Conservation (phyloP, 805 yeast genomes). For the Metschnikowia henanensis region DNA sequence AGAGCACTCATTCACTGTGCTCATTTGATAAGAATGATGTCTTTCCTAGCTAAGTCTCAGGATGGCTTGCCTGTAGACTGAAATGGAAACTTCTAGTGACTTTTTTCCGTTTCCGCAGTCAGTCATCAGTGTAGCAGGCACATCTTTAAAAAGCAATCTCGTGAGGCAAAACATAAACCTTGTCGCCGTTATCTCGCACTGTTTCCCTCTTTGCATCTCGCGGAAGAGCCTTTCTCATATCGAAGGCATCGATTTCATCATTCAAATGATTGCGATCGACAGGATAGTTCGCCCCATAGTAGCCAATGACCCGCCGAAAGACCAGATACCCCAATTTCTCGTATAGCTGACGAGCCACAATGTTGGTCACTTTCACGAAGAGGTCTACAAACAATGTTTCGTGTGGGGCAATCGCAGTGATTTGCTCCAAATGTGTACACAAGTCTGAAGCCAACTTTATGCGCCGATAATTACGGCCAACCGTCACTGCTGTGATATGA, state of each 20-base stretch:
- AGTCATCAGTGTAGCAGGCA: background rate
- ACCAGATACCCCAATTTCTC: slow-evolving; percentile 85
- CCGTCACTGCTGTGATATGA: slow-evolving; percentile 95
- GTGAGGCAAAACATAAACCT: slow-evolving; percentile 59
- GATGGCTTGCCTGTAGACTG: no score
- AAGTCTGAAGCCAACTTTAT: slow-evolving; percentile 82
- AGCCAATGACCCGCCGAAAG: slow-evolving; percentile 84
- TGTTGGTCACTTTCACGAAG: slow-evolving; percentile 86
- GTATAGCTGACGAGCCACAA: slow-evolving; percentile 76
- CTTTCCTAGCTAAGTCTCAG: no score
- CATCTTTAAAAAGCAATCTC: slow-evolving; percentile 61
- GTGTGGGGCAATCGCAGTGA: slow-evolving; percentile 71
- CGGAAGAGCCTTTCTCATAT: slow-evolving; percentile 69
- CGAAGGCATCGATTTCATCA: slow-evolving; percentile 85
- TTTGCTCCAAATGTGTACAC: slow-evolving; percentile 69
- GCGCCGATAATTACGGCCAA: slow-evolving; percentile 78
- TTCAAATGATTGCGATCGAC: slow-evolving; percentile 45
- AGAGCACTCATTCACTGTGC: no score
- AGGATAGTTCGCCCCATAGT: slow-evolving; percentile 65
- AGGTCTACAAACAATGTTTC: slow-evolving; percentile 84
- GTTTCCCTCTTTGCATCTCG: slow-evolving; percentile 57
- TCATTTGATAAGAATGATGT: no score
- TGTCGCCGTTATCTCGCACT: slow-evolving; percentile 59
- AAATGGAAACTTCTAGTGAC: background rate
- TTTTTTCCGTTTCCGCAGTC: background rate